Evolutionary conservation across 805 yeast species (phyloP), one percentile per base, ranked within the genome.

Genomic region (Starmerella geochares): DNA sequence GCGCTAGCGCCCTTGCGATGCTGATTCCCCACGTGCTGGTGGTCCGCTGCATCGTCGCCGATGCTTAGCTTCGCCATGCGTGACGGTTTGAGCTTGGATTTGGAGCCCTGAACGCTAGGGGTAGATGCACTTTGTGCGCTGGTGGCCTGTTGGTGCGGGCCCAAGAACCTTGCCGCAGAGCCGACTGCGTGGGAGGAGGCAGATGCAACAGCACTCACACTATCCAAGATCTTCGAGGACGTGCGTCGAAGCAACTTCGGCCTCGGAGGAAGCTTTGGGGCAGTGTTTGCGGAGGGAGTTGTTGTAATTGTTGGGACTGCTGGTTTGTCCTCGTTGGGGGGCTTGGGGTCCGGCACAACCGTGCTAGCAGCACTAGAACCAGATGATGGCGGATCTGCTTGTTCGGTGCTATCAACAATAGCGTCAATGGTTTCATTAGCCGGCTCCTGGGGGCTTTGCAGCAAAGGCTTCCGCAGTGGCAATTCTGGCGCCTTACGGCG

Each of bases 221-320:
- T 40, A 19, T 54, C 58, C 43, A 44, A 47, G n/a, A 54, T 10
- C 47, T 48, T 50, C 17, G 59, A 56, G 2, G 59, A 56, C 13
- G 58, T 54, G 8, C 59, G 43, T 2, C 58, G 47, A 16, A 52
- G 41, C 38, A 56, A 37, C 35, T 49, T 47, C 19, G 55, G 72
- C 63, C 42, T 61, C 62, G 21, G 58, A 54, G 51, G 72, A 72
- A n/a, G 62, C 61, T 56, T 67, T 71, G 35, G 63, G 57, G 63
- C 43, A 23, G 8, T 10, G 4, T 27, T 21, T 17, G 16, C 33
- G 4, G 32, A 14, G 16, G 29, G 29, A 27, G 37, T 42, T 9
- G 35, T 21, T n/a, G 8, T 20, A 25, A 31, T n/a, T 7, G 37
- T 3, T 3, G 37, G 31, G 1, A 20, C 24, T 16, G 3, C 11